These are phyloP conservation scores for Starmerella apis DNA, from an alignment of 805 yeast species.

Conservation along the genomic window DNA sequence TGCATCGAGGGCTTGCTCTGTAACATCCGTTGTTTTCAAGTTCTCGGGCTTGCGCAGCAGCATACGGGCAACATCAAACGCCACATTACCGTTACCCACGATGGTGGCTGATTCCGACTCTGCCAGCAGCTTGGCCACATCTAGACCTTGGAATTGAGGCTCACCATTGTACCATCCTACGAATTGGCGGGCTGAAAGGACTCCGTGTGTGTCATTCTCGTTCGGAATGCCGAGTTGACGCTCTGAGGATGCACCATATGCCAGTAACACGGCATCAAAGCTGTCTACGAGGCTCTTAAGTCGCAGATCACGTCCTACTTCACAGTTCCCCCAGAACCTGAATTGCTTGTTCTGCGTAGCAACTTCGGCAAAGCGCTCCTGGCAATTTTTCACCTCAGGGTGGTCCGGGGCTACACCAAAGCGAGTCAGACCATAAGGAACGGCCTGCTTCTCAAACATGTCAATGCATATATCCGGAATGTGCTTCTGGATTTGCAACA, in stretches of 20 bases:
- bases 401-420: conserved; percentile 99
- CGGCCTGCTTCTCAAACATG: conserved; percentile 72
- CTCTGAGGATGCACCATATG: conserved; percentile 68
- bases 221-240: conserved; percentile 49
- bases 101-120: conserved; percentile 58
- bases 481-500: conserved; percentile 54
- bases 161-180: conserved; percentile 96
- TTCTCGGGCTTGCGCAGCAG: conserved; percentile 49
- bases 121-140: conserved; percentile 44
- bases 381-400: conserved; percentile 75
- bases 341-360: conserved; percentile 33
- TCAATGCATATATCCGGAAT: conserved; percentile 42
- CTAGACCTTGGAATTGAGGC: conserved; percentile 45
- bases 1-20: conserved; percentile 46
- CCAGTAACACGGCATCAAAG: conserved; percentile 65
- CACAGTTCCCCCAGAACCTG: conserved; percentile 60
- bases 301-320: conserved; percentile 52
- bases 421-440: conserved; percentile 84
- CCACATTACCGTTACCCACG: conserved; percentile 96
- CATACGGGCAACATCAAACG: conserved; percentile 78
- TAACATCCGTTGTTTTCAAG: conserved; percentile 66
- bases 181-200: conserved; percentile 69
- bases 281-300: conserved; percentile 41
- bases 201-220: conserved; percentile 43
- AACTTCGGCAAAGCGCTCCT: conserved; percentile 56